These are phyloP conservation scores for Nectriaceae sp. DNA, from an alignment of 2,329 filamentous ascomycete genomes.

Conservation along the genomic window DNA sequence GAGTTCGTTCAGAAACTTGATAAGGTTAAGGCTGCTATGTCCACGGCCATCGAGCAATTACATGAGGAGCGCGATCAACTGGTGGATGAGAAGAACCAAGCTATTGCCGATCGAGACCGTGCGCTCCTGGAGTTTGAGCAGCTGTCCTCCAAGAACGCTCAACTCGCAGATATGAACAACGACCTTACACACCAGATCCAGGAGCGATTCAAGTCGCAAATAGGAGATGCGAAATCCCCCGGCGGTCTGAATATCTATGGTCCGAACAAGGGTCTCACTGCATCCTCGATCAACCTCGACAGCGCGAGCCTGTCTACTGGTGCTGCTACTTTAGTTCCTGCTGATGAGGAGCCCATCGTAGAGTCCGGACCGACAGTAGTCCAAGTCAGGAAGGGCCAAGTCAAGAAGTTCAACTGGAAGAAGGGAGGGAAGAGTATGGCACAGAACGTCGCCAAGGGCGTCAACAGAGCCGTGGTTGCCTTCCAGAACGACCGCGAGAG, in stretches of 20 bases:
- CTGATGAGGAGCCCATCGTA: slow-evolving; percentile 68
- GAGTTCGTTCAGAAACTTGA: slow-evolving; percentile 80
- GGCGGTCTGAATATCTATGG: slow-evolving; percentile 61
- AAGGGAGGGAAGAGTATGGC: slow-evolving; percentile 92
- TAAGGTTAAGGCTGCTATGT: slow-evolving; percentile 60
- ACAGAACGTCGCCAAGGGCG: slow-evolving; percentile 90
- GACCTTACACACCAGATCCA: slow-evolving; percentile 94
- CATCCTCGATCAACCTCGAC: slow-evolving; percentile 54
- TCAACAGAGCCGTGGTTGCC: slow-evolving; percentile 87
- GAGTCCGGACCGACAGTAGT: slow-evolving; percentile 86
- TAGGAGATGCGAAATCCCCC: slow-evolving; percentile 50
- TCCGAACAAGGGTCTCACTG: slow-evolving; percentile 52
- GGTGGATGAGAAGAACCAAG: slow-evolving; percentile 79
- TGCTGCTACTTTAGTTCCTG: slow-evolving; percentile 58
- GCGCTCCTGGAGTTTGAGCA: slow-evolving; percentile 95
- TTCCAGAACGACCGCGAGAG: slow-evolving; percentile 62
- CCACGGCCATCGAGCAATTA: slow-evolving; percentile 58
- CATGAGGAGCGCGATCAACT: slow-evolving; percentile 76
- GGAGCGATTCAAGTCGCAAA: slow-evolving; percentile 84
- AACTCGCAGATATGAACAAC: slow-evolving; percentile 93
- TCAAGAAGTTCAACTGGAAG: slow-evolving; percentile 99
- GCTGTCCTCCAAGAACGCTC: slow-evolving; percentile 89
- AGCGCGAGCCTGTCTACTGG: slow-evolving; percentile 56
- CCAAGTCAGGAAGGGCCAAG: slow-evolving; percentile 90
- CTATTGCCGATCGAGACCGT: slow-evolving; percentile 86